These are phyloP conservation scores for Metroxylon sagu DNA, from an alignment of 176 grass and related monocot species.

Conservation along the genomic window DNA sequence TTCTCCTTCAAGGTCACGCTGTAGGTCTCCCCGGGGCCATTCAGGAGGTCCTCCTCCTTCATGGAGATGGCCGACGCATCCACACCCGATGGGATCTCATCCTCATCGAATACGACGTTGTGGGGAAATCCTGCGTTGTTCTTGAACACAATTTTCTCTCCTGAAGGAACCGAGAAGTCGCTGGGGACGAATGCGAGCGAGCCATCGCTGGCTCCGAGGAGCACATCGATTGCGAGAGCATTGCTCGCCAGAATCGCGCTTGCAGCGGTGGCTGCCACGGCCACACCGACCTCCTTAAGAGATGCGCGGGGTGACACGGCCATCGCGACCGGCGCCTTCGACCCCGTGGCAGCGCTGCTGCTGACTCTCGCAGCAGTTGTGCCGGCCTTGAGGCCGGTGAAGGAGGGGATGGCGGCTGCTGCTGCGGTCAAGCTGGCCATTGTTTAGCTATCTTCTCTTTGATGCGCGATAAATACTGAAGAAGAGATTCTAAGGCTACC, in stretches of 20 bases:
- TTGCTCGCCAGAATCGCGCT: conserved; percentile 45
- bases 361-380: conserved; percentile 23
- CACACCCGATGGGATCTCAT: conserved; percentile 62
- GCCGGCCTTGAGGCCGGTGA: conserved; percentile 16
- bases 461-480: too few species aligned
- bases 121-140: conserved; percentile 93
- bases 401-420: conserved; percentile 25
- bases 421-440: too few species aligned
- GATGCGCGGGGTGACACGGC: conserved; percentile 40
- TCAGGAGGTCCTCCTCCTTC: conserved; percentile 54
- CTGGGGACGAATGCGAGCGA: conserved; percentile 59
- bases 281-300: conserved; percentile 33
- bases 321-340: neutral
- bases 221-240: conserved; percentile 59
- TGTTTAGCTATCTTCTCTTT: too few species aligned
- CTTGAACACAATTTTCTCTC: conserved; percentile 90
- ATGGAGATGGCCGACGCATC: conserved; percentile 62
- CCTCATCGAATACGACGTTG: conserved; percentile 89
- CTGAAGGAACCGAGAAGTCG: conserved; percentile 54
- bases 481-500: too few species aligned
- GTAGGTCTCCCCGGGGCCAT: conserved; percentile 55
- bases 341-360: neutral
- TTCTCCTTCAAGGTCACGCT: conserved; percentile 62
- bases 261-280: conserved; percentile 49
- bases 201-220: conserved; percentile 48